Conservation (phyloP, 1,284 basidiomycete genomes). For the Sporisorium iseilematis-ciliati region DNA sequence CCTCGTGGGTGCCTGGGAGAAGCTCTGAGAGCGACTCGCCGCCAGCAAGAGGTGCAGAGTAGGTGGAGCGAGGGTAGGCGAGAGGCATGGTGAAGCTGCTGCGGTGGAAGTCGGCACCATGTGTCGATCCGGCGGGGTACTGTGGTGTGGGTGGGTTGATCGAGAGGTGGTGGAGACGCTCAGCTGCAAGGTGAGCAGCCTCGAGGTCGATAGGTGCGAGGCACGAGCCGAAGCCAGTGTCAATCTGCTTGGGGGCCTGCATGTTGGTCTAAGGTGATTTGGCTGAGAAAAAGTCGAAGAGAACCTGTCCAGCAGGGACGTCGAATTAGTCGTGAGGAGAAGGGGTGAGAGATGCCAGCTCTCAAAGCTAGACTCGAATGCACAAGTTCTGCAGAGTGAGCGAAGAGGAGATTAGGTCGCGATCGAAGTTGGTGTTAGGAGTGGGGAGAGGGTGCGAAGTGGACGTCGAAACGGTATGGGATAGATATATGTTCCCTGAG, state of each 20-base stretch:
- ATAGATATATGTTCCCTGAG: conserved; percentile 13
- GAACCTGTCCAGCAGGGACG: conserved; percentile 36
- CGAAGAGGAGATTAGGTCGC: conserved; percentile 6
- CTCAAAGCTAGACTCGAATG: conserved; percentile 23
- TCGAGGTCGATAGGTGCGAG: conserved; percentile 48
- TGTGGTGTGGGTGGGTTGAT: conserved; percentile 42
- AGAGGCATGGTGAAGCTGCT: conserved; percentile 45
- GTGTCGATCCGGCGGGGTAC: conserved; percentile 35
- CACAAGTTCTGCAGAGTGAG: conserved; percentile 17
- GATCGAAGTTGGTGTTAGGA: conserved; percentile 11
- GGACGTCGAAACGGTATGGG: background rate
- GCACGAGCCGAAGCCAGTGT: conserved; percentile 47
- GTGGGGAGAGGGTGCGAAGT: background rate
- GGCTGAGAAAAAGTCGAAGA: background rate
- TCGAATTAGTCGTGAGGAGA: background rate
- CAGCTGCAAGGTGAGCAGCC: conserved; percentile 39
- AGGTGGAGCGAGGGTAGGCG: conserved; percentile 45
- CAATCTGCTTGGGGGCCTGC: conserved; percentile 47
- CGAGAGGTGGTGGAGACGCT: conserved; percentile 39
- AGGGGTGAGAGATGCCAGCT: conserved; percentile 33
- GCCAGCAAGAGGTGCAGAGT: conserved; percentile 43
- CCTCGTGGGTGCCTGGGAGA: conserved; percentile 44
- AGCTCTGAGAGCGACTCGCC: conserved; percentile 45
- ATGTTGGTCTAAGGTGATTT: conserved; percentile 10
- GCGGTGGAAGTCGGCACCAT: conserved; percentile 36